Conservation (phyloP, 257 asterid species). For the Salvia splendens region DNA sequence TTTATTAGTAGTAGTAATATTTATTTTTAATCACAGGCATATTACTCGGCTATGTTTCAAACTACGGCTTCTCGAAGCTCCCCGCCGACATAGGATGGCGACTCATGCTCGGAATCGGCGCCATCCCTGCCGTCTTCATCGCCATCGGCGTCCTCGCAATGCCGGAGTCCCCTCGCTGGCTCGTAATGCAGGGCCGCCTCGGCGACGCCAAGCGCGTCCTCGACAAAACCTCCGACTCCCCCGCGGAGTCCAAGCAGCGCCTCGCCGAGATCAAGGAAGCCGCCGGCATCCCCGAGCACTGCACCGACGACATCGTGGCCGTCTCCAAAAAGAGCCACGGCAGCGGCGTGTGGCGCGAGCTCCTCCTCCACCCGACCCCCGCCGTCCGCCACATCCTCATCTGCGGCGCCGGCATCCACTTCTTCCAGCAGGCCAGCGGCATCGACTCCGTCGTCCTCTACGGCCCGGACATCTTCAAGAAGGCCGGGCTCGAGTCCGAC, state of each 20-base stretch:
- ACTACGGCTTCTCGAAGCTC: constrained; percentile 65
- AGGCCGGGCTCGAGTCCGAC: constrained; percentile 51
- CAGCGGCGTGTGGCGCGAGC: constrained; percentile 72
- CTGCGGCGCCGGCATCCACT: constrained; percentile 65
- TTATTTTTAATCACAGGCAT: constrained; percentile 46
- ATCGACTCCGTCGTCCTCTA: constrained; percentile 79
- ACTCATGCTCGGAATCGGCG: constrained; percentile 79
- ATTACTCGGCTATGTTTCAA: constrained; percentile 69
- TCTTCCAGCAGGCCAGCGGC: constrained; percentile 80
- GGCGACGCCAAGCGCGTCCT: constrained; percentile 71
- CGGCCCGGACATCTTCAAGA: constrained; percentile 59
- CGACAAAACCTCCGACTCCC: constrained; percentile 68
- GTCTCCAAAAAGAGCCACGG: constrained; percentile 43
- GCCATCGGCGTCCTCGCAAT: constrained; percentile 64
- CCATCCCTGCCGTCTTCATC: constrained; percentile 65
- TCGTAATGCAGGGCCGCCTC: constrained; percentile 84
- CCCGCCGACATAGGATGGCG: constrained; percentile 70
- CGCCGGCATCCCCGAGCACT: constrained; percentile 64
- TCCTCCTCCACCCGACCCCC: constrained; percentile 63
- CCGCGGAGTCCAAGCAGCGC: constrained; percentile 55
- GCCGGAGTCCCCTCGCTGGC: constrained; percentile 97
- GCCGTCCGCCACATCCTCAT: constrained; percentile 65
- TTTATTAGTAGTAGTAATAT: too few relatives aligned
- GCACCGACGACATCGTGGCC: constrained; percentile 54
- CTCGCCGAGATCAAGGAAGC: constrained; percentile 71